Conservation (phyloP, 805 yeast genomes). For the Ogataea paraovalis region DNA sequence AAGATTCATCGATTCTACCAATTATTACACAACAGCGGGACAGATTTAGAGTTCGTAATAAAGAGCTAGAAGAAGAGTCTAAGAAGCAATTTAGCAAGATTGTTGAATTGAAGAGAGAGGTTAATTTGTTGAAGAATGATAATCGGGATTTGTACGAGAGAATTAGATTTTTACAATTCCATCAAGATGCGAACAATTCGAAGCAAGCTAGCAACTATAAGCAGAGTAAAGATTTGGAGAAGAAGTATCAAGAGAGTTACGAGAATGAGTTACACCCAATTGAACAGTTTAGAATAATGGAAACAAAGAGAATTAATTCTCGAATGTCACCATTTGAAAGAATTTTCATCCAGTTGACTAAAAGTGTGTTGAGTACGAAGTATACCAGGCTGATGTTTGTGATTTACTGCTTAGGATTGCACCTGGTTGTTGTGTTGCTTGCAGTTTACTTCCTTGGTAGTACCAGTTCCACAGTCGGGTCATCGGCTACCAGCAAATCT, state of each 20-base stretch:
- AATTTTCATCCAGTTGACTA: conserved; percentile 65
- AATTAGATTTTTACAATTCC: conserved; percentile 60
- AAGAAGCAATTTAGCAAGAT: conserved; percentile 53
- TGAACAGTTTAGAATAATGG: conserved; percentile 74
- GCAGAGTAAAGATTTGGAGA: conserved; percentile 41
- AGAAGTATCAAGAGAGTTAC: conserved; percentile 57
- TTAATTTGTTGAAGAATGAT: conserved; percentile 62
- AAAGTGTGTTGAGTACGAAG: conserved; percentile 71
- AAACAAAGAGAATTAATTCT: conserved; percentile 69
- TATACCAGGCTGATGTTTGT: conserved; percentile 69
- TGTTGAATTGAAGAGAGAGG: conserved; percentile 60
- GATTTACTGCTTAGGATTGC: conserved; percentile 70
- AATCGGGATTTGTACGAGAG: conserved; percentile 78
- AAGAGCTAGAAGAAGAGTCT: conserved; percentile 78
- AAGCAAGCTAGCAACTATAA: background rate
- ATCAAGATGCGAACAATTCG: conserved; percentile 27
- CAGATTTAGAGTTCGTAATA: conserved; percentile 77
- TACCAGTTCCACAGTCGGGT: conserved; percentile 1
- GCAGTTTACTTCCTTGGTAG: conserved; percentile 47
- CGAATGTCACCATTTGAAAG: conserved; percentile 75
- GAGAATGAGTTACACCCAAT: conserved; percentile 81
- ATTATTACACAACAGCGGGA: conserved; percentile 94
- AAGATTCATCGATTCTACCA: conserved; percentile 55
- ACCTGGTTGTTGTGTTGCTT: conserved; percentile 64
- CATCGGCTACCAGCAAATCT: conserved; percentile 8